Evolutionary conservation across 148 eudicot genomes (phyloP), one percentile per base, ranked within the genome.

Genomic region (Vaccinium macrocarpon): DNA sequence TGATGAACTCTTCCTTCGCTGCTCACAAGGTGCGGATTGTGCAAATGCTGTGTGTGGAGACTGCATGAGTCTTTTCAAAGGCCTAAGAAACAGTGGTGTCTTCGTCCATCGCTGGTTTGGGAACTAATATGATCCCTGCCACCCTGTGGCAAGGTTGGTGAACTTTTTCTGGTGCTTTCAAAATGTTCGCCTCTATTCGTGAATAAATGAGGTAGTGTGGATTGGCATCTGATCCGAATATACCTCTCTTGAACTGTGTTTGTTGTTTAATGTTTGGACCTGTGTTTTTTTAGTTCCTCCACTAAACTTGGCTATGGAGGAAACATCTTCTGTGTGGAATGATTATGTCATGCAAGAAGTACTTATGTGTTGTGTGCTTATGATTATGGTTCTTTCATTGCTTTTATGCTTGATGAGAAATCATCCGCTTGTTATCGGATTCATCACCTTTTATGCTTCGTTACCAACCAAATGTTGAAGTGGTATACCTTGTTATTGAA

Each of bases 31-130:
- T 82, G 87, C 68, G 2, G 84, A 80, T 55, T 93, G 90, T 82
- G 81, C 66, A 70, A 70, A 23, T 55, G 49, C 64, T 23, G 38
- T 73, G 12, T 91, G 85, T 49, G 90, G 84, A 57, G 85, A 86
- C 82, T 88, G 94, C 84, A 90, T 29, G 66, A 87, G 90, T 61
- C 87, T 95, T 48, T 83, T 91, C 51, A 78, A 85, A 78, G 89
- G 93, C 78, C 90, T 95, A 15, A 85, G 98, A 82, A 91, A 85
- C 78, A 88, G 86, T 15, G 98, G 98, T 59, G 92, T 95, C 82
- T 95, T 89, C 62, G 91, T 86, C 62, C 98, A 95, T 80, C 96
- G 92, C 83, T 93, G 95, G 98, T 91, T 87, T 84, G 92, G 90
- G 8, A 90, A 88, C 57, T 91, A 83, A 91, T 75, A 38, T 2